Base-by-base conservation (phyloP, 768 basidiomycete genomes). In the Leccinellum albellum region DNA sequence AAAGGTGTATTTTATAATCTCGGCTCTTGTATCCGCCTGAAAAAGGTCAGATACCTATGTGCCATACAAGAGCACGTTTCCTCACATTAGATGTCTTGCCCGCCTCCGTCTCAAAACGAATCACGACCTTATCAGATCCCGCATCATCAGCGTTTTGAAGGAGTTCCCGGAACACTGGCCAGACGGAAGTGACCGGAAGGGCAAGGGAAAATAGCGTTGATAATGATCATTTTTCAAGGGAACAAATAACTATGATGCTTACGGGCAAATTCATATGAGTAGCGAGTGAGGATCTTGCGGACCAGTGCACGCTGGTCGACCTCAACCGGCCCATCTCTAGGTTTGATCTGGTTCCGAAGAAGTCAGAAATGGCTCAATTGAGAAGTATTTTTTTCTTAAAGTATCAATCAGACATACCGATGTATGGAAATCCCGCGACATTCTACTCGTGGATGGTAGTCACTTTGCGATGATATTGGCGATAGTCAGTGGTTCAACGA, bases 271-370 rank as follows among this genome's bases (percentile, higher is more conserved):
- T 95, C 94, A 45, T 92, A 94, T 15, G 89, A 89, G 73, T 99
- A 99, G 17, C 96, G 80, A 10, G 96, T 93, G 8, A 98, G 83
- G 14, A 98, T 88, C 74, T 94, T 98, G 77, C 94, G 89, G 51
- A 97, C 93, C 56, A 97, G 76, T 20, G 92, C 93, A 12, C 93
- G 82, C 70, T 95, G 94, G 70, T 96, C 93, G 48, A 96, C 92
- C 71, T 26, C 26, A 3, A 26, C 26, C 6, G 26, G 26, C 26
- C 26, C 26, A 26, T 26, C 3, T 26, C 26, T 26, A 26, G 26
- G 26, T 6, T 6, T 26, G 26, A 26, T 26, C 3, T 26, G 26
- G 26, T 26, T 6, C 26, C 6, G 26, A 26, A 26, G 26, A 26
- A 26, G 26, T 26, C 26, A 26, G 26, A 26, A 26, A n/a, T n/a